Conservation (phyloP, 1,284 basidiomycete species). For the Ustilago trichophora region DNA sequence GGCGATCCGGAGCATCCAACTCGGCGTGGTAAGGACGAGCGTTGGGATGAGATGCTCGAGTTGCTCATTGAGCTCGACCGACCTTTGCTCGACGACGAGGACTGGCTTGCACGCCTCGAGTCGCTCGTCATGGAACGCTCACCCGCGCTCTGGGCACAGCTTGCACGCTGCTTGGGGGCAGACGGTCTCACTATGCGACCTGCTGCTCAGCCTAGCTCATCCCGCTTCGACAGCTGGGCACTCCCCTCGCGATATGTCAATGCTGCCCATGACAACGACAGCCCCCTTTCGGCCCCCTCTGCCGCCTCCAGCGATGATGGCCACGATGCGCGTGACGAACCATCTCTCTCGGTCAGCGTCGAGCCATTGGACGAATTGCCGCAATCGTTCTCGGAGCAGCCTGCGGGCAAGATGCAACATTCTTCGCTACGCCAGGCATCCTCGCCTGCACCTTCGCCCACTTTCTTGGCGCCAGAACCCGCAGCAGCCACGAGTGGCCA, state of each 20-base stretch:
- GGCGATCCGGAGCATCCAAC: constrained; percentile 9
- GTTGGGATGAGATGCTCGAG: constrained; percentile 49
- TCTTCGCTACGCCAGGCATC: constrained; percentile 15
- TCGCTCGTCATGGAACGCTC: constrained; percentile 41
- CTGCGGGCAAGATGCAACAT: constrained; percentile 19
- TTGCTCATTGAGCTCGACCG: constrained; percentile 40
- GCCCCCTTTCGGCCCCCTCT: constrained; percentile 16
- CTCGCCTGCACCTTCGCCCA: neutral
- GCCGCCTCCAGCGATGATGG: constrained; percentile 18
- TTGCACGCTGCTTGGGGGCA: constrained; percentile 41
- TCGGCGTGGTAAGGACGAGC: constrained; percentile 28
- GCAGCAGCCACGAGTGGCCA: neutral
- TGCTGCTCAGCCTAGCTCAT: constrained; percentile 6
- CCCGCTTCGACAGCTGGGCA: constrained; percentile 46
- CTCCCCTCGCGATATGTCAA: constrained; percentile 10
- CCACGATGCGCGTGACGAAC: neutral
- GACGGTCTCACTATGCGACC: constrained; percentile 23
- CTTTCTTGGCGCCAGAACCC: constrained; percentile 1
- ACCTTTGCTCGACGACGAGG: constrained; percentile 38
- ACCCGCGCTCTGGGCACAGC: constrained; percentile 35
- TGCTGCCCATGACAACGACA: constrained; percentile 8
- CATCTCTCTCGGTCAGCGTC: constrained; percentile 20
- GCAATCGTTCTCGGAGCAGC: constrained; percentile 26
- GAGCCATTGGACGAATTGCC: constrained; percentile 29
- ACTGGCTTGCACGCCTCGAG: constrained; percentile 41